A percentile compares a stretch with the other conserved stretches of the same genome.
phyloP scores from a whole-genome alignment of 495 filamentous ascomycete genomes.

The Tuber microsphaerosporum region DNA sequence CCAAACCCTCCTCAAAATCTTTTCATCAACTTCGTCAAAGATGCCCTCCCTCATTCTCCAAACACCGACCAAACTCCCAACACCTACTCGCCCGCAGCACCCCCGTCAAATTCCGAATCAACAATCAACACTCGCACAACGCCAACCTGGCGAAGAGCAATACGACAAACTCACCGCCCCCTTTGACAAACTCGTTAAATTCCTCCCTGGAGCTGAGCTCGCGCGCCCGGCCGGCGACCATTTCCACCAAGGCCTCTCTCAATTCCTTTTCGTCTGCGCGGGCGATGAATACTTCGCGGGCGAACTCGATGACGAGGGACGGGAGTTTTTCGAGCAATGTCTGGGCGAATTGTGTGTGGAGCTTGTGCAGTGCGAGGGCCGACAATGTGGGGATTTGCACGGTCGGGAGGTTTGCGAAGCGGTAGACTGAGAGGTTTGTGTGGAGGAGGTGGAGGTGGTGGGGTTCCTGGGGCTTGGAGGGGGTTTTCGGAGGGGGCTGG shows the following conservation, averaged over 20 bases:
- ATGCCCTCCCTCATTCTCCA: conserved; percentile 3
- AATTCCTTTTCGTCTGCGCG: conserved; percentile 10
- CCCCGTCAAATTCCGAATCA: conserved; percentile 1
- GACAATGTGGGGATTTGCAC: conserved; percentile 20
- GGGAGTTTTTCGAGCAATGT: conserved; percentile 8
- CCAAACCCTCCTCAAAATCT: conserved; percentile 1
- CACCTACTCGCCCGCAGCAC: neutral
- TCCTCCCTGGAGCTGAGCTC: conserved; percentile 19
- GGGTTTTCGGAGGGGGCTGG: conserved; percentile 3
- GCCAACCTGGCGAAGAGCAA: conserved; percentile 4
- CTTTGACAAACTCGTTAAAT: conserved; percentile 24
- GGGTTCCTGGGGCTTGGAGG: neutral
- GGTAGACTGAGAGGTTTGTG: conserved; percentile 14
- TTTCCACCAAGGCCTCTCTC: conserved; percentile 7
- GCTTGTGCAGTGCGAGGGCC: conserved; percentile 19
- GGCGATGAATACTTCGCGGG: conserved; percentile 8
- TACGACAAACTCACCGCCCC: conserved; percentile 31
- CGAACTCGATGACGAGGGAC: conserved; percentile 21
- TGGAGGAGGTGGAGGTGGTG: conserved; percentile 14
- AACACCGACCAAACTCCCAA: neutral
- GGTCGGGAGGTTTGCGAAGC: conserved; percentile 15
- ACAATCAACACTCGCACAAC: conserved; percentile 6
- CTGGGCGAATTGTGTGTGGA: conserved; percentile 10
- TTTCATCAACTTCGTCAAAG: neutral
- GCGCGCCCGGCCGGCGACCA: conserved; percentile 9